Base-by-base conservation (phyloP, 257 asterid genomes). In the Forsythia suspensa region DNA sequence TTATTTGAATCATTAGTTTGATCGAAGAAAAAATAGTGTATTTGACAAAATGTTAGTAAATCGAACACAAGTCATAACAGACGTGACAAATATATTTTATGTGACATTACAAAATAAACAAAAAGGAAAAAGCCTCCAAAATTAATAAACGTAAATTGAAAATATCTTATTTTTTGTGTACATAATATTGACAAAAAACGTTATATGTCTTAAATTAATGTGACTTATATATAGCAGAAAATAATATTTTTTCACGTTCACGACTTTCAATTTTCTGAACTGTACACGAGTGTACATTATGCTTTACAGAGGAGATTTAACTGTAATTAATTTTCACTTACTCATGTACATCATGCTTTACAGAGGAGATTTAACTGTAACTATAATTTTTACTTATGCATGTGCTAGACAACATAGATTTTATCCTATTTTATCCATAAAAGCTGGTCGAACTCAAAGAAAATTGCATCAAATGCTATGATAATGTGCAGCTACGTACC, bases 371-470 rank as follows among this genome's bases (percentile, higher is more conserved):
- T 43, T 52, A 73, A 73, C 72, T 43, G 73, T 67, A 40, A 24
- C 8, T 6, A 29, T 29, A 29, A 29, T 24, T 55, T 39, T 5
- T 16, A 20, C 71, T 73, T 18, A 41, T 85, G 85, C 89, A 84
- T 87, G 90, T 87, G 87, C 81, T 55, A 37, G 82, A 65, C 72
- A 71, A 73, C 77, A 79, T 34, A 71, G 37, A 70, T 74, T 68
- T 51, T 46, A 73, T 75, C 79, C 79, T 68, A 77, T 67, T 80
- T 77, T 73, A 80, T 73, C 68, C 82, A 41, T 75, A 57, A 78
- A 81, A 78, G 72, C 52, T 69, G 73, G 82, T 82, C 79, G 59
- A 80, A 43, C 24, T 52, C 7, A 21, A 76, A 41, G 40, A 42
- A 36, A 75, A 41, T 24, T 13, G 21, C 48, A 29, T 76, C 20